phyloP scores from a whole-genome alignment of 768 basidiomycete species.

The Paxillus rubicundulus region DNA sequence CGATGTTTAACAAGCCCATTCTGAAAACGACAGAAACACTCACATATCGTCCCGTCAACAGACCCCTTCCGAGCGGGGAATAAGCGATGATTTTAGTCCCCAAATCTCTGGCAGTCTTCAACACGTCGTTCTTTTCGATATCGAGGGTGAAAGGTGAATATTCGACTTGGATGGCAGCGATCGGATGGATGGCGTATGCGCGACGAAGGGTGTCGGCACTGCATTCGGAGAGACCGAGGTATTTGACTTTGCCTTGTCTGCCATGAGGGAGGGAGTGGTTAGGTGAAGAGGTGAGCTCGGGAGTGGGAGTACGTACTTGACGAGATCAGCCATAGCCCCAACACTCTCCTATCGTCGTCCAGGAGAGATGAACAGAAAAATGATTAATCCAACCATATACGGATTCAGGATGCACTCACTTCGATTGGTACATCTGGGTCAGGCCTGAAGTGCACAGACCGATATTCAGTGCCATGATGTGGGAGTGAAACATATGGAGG shows the following conservation, averaged over 20 bases:
- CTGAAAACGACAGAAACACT: slow-evolving; percentile 10
- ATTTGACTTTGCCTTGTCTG: slow-evolving; percentile 40
- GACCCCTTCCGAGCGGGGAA: slow-evolving; percentile 50
- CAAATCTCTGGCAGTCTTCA: slow-evolving; percentile 46
- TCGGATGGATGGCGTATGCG: slow-evolving; percentile 49
- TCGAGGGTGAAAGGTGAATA: slow-evolving; percentile 50
- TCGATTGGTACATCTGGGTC: slow-evolving; percentile 49
- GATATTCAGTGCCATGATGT: neutral
- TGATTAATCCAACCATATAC: neutral
- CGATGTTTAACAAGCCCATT: neutral
- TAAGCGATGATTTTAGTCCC: slow-evolving; percentile 51
- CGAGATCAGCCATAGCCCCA: slow-evolving; percentile 49
- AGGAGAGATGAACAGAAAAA: neutral
- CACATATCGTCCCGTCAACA: slow-evolving; percentile 48
- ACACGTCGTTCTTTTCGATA: slow-evolving; percentile 43
- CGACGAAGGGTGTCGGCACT: slow-evolving; percentile 46
- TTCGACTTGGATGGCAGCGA: slow-evolving; percentile 49
- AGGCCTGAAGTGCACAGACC: slow-evolving; percentile 25
- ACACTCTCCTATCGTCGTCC: slow-evolving; percentile 35
- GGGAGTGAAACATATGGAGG: no score
- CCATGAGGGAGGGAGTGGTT: slow-evolving; percentile 11
- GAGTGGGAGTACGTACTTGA: slow-evolving; percentile 36
- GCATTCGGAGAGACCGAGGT: slow-evolving; percentile 54
- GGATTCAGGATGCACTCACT: slow-evolving; percentile 20
- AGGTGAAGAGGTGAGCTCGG: neutral